phyloP scores from a whole-genome alignment of 169 alveolate species.

The Cryptosporidium canis region DNA sequence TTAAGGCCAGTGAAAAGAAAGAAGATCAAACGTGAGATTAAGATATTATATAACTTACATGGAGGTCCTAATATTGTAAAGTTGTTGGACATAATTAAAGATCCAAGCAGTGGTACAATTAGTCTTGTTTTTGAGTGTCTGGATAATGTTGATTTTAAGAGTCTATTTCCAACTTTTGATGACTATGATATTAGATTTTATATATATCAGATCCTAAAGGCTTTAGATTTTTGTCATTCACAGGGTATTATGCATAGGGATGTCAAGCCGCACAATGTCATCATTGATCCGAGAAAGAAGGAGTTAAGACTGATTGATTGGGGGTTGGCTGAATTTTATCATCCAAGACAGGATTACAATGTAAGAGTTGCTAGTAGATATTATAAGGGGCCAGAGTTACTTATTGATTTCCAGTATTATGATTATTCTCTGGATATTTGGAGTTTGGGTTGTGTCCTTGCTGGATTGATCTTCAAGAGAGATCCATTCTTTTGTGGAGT shows the following conservation, averaged over 20 bases:
- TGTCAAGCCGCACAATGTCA: constrained; percentile 96
- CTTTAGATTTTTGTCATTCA: constrained; percentile 97
- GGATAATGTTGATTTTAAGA: constrained; percentile 90
- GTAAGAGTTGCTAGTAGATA: constrained; percentile 97
- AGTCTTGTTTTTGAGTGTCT: constrained; percentile 91
- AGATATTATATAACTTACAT: constrained; percentile 92
- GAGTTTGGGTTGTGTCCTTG: constrained; percentile 98
- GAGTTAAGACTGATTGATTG: constrained; percentile 96
- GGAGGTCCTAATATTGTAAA: constrained; percentile 95
- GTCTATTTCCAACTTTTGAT: constrained; percentile 92
- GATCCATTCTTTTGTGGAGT: constrained; percentile 87
- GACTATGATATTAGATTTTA: constrained; percentile 95
- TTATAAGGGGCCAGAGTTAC: constrained; percentile 98
- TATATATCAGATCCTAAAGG: constrained; percentile 92
- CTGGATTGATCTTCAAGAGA: constrained; percentile 89
- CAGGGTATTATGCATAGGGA: constrained; percentile 98
- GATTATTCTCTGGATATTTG: constrained; percentile 98
- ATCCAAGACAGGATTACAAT: constrained; percentile 97
- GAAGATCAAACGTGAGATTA: constrained; percentile 96
- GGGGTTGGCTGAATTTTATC: constrained; percentile 99
- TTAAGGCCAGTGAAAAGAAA: constrained; percentile 97
- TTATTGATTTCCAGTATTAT: constrained; percentile 93
- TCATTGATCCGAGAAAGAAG: constrained; percentile 92
- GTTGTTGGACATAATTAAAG: constrained; percentile 95
- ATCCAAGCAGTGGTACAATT: constrained; percentile 94